Conservation (phyloP, 441 rosid genomes). For the Omphalea diandra region DNA sequence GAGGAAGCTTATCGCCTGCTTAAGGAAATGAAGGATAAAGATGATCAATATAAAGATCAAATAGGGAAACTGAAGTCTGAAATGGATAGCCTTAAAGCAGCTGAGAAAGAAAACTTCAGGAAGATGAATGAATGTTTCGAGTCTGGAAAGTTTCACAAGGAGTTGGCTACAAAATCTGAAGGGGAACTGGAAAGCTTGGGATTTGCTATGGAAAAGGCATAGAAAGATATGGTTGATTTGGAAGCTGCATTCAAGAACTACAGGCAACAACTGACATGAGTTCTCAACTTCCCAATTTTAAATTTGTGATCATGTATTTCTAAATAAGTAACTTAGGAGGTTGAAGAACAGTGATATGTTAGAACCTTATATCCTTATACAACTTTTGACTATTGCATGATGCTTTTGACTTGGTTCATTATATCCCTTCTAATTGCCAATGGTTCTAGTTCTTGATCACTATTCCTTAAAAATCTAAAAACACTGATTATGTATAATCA, state of each 20-base stretch:
- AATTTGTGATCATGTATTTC: not conserved
- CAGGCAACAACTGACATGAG: not conserved
- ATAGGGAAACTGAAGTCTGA: not conserved
- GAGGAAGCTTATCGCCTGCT: not conserved
- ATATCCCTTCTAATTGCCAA: no score
- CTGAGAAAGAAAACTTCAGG: not conserved
- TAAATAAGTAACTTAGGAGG: no score
- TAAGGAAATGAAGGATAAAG: not conserved
- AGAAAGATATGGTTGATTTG: not conserved
- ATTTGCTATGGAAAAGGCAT: not conserved
- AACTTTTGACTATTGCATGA: no score
- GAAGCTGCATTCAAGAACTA: constrained; percentile 2
- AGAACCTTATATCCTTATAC: no score
- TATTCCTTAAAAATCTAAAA: no score
- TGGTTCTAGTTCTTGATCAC: no score
- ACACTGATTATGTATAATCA: no score
- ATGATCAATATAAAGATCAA: not conserved
- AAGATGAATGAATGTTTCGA: not conserved
- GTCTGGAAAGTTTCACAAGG: constrained; percentile 2
- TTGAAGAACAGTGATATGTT: no score
- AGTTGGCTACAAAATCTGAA: not conserved
- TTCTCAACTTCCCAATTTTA: not conserved
- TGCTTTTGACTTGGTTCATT: no score
- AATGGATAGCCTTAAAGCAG: not conserved
- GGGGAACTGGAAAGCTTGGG: not conserved